A percentile compares a stretch with the other conserved stretches of the same genome.
These are phyloP conservation scores for Ceratocystis colombiana DNA, from an alignment of 2,329 filamentous ascomycete species.

Conservation along the genomic window DNA sequence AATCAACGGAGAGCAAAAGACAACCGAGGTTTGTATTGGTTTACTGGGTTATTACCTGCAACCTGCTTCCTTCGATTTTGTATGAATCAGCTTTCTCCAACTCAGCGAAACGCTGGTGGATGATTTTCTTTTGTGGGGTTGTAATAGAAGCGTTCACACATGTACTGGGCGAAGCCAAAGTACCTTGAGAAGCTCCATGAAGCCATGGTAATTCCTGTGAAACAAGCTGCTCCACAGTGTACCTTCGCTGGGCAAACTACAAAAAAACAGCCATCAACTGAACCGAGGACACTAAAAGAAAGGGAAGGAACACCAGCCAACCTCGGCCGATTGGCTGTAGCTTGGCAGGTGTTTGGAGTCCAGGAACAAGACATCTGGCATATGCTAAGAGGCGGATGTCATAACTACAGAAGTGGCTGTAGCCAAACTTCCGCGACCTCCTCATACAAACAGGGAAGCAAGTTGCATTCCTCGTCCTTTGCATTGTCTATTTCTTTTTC, in stretches of 20 bases:
- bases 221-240: background rate
- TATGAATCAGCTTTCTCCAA: background rate
- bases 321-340: conserved; percentile 18
- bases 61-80: background rate
- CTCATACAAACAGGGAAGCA: too few relatives aligned
- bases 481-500: conserved; percentile 24
- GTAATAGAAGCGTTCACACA: background rate
- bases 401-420: background rate
- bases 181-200: background rate
- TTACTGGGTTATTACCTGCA: background rate
- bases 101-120: background rate
- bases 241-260: background rate
- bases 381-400: background rate
- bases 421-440: background rate
- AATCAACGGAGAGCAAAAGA: conserved; percentile 1
- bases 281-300: conserved; percentile 21
- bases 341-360: conserved; percentile 9
- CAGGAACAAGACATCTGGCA: background rate
- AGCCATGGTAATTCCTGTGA: background rate
- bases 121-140: background rate
- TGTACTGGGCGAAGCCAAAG: background rate
- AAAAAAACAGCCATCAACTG: conserved; percentile 9
- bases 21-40: background rate
- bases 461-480: background rate
- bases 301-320: conserved; percentile 23